These are phyloP conservation scores for Botrytis aclada DNA, from an alignment of 2,329 filamentous ascomycete genomes.

Conservation along the genomic window DNA sequence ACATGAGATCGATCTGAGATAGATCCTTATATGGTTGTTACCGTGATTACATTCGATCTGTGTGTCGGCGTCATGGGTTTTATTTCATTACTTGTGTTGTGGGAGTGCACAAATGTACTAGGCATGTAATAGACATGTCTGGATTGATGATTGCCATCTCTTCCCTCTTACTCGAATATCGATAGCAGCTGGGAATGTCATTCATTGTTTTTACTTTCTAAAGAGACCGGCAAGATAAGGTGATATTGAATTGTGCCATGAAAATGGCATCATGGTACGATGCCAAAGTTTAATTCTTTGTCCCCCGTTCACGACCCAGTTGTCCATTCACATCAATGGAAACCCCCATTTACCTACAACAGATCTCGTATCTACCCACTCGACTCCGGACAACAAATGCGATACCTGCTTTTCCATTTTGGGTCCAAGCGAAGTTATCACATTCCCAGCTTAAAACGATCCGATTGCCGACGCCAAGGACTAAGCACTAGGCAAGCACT, in stretches of 20 bases:
- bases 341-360: neutral
- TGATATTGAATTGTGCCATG: neutral
- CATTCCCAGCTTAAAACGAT: neutral
- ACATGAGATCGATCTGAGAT: neutral
- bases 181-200: neutral
- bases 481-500: neutral
- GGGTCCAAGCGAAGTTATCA: neutral
- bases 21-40: neutral
- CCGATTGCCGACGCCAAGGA: neutral
- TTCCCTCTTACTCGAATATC: neutral
- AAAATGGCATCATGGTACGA: neutral
- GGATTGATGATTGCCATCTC: no score
- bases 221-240: neutral
- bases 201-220: no score
- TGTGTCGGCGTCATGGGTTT: neutral
- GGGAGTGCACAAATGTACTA: neutral
- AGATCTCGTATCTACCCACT: neutral
- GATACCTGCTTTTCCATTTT: neutral
- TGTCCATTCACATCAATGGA: neutral
- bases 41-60: neutral
- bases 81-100: neutral
- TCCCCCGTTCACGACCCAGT: no score
- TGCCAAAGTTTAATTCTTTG: neutral
- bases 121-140: neutral
- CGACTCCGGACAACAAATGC: neutral